Base-by-base conservation (phyloP, 768 basidiomycete genomes). In the Lactarius hatsudake region DNA sequence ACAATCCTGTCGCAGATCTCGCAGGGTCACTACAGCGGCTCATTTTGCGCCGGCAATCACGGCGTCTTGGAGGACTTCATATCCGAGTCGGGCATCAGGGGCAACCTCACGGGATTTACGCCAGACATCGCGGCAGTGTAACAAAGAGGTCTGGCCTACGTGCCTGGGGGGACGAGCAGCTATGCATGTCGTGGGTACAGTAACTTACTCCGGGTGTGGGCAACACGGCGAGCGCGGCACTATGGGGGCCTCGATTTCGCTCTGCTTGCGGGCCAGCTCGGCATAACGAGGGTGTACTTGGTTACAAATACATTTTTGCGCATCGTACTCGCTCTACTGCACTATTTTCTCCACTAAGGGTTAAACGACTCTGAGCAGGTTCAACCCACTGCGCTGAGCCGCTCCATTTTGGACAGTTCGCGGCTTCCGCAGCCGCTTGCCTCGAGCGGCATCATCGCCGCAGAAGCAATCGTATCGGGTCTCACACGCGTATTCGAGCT, bases 191-290 rank as follows among this genome's bases (percentile, higher is more conserved):
- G 78, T 59, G 80, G n/a, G n/a, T n/a, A n/a, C n/a, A n/a, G 80
- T 26, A 38, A 36, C 10, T 36, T 36, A 78, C 78, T 5, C 79
- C 82, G 55, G 84, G 84, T 3, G 87, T 87, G 12, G 87, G 86
- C 73, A 87, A 90, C 72, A 84, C 84, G 1, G 88, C 84, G n/a
- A 89, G 88, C 17, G 87, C 87, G 0, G 85, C 86, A 20, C 74
- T 90, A 23, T 90, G 88, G 88, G 88, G 79, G 81, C 13, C 76
- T 89, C 66, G 88, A 90, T 73, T 88, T 90, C 74, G 78, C 82
- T 2, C 76, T 91, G 3, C 87, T 81, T 71, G 85, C 86, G 72
- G 76, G 84, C 2, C 82, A 83, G 68, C 74, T 86, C 12, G 85
- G 84, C 4, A 82, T 87, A 32, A 79, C 81, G 34, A 78, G 82